Evolutionary conservation across 352 stramenopile genomes (phyloP), one percentile per base, ranked within the genome.

Genomic region (Globisporangium echinulatum): DNA sequence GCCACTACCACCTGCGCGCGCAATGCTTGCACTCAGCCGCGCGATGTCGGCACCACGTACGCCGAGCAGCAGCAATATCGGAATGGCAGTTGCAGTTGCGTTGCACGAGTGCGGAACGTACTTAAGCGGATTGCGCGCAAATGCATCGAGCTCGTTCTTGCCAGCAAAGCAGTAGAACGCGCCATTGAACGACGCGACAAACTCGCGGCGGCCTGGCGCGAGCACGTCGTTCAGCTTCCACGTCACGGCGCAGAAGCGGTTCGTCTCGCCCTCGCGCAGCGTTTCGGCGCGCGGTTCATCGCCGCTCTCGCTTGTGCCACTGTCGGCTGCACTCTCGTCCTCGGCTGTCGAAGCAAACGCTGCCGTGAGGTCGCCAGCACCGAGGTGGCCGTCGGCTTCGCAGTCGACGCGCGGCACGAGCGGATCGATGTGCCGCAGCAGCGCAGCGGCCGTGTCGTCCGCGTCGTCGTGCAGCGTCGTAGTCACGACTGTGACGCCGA

Each of bases 111-210:
- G 50, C 0, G 79, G 74, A 0, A 91, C 52, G 56, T 79, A 90
- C 39, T 56, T 57, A 3, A 8, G 36, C 13, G 82, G 82, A 57
- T 89, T 72, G 53, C 71, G 67, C 53, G 76, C 71, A 49, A 92
- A 92, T 15, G 68, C 71, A 10, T 57, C 54, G 1, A 61, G 71
- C 47, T 88, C 74, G 0, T 54, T 8, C 13, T 63, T 52, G 3
- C 80, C 77, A 49, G 77, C 75, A 46, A 88, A 92, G 1, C 73
- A 64, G 46, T 88, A 92, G 17, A 85, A 71, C 14, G 72, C 66
- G 19, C 82, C 70, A 14, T 60, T 52, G 54, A 80, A 83, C 3
- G 63, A 75, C 7, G 64, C 67, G 42, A 85, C 68, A 42, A 68
- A 77, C 19, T 66, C 43, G 4, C 74, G 59, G 0, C 69, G 52